Base-by-base conservation (phyloP, 495 filamentous ascomycete species). In the Tuber brumale region DNA sequence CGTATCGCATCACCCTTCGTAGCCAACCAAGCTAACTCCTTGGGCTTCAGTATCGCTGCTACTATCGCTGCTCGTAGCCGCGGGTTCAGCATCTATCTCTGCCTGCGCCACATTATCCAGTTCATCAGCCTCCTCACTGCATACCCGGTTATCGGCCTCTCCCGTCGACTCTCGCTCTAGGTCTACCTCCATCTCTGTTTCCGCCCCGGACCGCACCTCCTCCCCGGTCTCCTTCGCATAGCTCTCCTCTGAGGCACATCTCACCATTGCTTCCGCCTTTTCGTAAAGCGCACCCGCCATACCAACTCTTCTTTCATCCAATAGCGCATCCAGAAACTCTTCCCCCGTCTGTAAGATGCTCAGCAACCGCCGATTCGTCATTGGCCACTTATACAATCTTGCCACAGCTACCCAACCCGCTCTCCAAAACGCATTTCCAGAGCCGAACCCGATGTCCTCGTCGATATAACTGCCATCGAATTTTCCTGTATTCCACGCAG, bases 371-470 rank as follows among this genome's bases (percentile, higher is more conserved):
- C 75, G 70, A 39, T 78, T 66, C 1, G 66, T 42, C 70, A 78
- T 78, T 41, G 71, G 39, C 9, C 45, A 46, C 70, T 73, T 78
- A 35, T 75, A 78, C 16, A 78, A 42, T 42, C 76, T 77, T 18
- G 75, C 76, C 77, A 77, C 76, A 23, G 73, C 70, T 43, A 78
- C 75, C 69, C 76, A 78, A n/a, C 70, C 51, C 21, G 75, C 76
- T 31, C 76, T 77, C 44, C 76, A 75, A 70, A 78, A 78, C 44
- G 76, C 76, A 77, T 78, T 73, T 23, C 76, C 76, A 21, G 76
- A 77, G 39, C 76, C 76, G 12, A 78, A 77, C 3, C 76, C 75
- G 8, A 70, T 42, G 51, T 78, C 76, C 70, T 78, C 76, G 10
- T 73, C 35, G 42, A 78, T 78, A 35, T 70, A 70, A 18, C 27